Evolutionary conservation across 1,139 yeast genomes (phyloP), one percentile per base, ranked within the genome.

Genomic region (Suhomyces anneliseae): DNA sequence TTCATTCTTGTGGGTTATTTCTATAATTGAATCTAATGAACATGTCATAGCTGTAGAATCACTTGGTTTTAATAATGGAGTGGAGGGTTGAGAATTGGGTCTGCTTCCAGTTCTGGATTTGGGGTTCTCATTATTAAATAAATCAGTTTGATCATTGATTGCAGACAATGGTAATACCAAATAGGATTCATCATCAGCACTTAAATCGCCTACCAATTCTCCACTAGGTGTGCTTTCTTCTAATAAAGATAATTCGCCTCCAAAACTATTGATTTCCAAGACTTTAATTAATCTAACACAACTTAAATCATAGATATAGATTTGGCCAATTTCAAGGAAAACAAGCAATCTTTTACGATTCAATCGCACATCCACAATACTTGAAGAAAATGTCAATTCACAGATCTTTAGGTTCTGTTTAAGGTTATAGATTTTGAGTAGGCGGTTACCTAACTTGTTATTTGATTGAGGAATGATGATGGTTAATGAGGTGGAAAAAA

Each of bases 221-320:
- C 24, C 32, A 8, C 24, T 35, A 19, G 44, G 44, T 3, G 66
- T 45, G 63, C 69, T 40, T 24, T 48, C 44, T 8, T 39, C 48
- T 11, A 27, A 35, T 9, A 46, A 36, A 10, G 45, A 41, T 19
- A 47, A 15, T 7, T 42, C 47, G 14, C 39, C 45, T n/a, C 46
- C 43, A 32, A 29, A 43, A 7, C 44, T 34, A 36, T 44, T 47
- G 37, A 47, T 47, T 46, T 82, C 88, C 43, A 86, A 74, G 1
- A 87, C 82, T 58, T 84, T 87, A 32, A 85, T 61, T 27, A 85
- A 70, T 53, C 85, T 76, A 71, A 87, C 85, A 57, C 87, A 85
- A 53, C 87, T 82, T 53, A 87, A 79, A 61, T 87, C 93, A 60
- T 87, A 87, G 27, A 86, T 74, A 58, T 81, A 84, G 9, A 87